Conservation (phyloP, 805 yeast genomes). For the Yarrowia sp. region DNA sequence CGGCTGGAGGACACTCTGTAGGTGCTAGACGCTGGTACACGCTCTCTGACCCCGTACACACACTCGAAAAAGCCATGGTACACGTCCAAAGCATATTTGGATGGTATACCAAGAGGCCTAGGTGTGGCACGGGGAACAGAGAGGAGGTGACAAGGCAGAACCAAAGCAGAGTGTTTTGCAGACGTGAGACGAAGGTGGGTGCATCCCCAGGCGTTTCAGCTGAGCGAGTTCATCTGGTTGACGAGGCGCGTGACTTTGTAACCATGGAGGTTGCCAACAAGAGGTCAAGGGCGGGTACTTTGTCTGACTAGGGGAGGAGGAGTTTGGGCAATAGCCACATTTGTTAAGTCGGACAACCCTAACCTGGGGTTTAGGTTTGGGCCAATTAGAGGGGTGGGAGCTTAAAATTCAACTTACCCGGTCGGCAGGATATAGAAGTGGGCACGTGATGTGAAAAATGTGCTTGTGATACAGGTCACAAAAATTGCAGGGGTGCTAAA, state of each 20-base stretch:
- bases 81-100: slow-evolving; percentile 25
- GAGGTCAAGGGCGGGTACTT: slow-evolving; percentile 10
- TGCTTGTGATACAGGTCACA: too few species aligned
- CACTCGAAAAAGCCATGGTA: not conserved
- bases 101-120: not conserved
- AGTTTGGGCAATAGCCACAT: slow-evolving; percentile 17
- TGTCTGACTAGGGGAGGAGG: slow-evolving; percentile 20
- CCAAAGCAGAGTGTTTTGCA: not conserved
- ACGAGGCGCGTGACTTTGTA: slow-evolving; percentile 10
- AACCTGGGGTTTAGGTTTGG: not conserved
- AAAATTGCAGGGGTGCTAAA: too few species aligned
- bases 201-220: not conserved
- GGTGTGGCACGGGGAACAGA: slow-evolving; percentile 1
- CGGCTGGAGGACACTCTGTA: not conserved
- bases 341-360: not conserved
- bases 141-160: not conserved
- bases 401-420: not conserved
- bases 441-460: too few species aligned
- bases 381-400: too few species aligned
- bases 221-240: not conserved
- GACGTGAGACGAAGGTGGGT: not conserved
- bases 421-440: too few species aligned
- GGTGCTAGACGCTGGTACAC: not conserved
- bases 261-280: not conserved
- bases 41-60: not conserved